Conservation (phyloP, 768 basidiomycete genomes). For the Pleurotus pulmonarius region DNA sequence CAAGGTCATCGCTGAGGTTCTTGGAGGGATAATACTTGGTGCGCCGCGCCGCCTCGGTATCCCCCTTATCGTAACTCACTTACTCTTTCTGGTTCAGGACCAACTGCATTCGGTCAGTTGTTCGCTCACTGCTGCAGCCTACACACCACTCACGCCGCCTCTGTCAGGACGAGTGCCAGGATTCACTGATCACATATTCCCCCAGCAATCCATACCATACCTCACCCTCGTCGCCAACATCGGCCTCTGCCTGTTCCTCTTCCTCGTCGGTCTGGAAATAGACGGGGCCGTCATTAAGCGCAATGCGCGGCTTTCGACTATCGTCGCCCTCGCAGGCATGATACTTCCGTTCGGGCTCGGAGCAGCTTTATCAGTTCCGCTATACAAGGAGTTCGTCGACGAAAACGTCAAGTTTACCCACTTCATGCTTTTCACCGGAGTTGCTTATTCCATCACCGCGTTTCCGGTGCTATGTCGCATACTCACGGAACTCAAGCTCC, state of each 20-base stretch:
- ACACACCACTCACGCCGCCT: not conserved
- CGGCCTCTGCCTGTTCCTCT: conserved; percentile 84
- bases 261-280: conserved; percentile 91
- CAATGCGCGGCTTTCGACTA: conserved; percentile 62
- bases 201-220: conserved; percentile 63
- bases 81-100: conserved; percentile 27
- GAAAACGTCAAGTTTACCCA: conserved; percentile 68
- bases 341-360: conserved; percentile 86
- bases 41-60: conserved; percentile 12
- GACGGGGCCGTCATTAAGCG: conserved; percentile 76
- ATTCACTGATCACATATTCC: conserved; percentile 86
- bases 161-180: conserved; percentile 73
- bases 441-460: conserved; percentile 86
- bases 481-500: conserved; percentile 84
- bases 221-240: conserved; percentile 87
- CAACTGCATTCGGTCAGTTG: conserved; percentile 42
- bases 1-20: conserved; percentile 76
- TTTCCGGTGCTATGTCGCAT: conserved; percentile 87
- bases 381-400: conserved; percentile 77
- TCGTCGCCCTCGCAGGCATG: conserved; percentile 83
- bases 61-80: not conserved
- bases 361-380: conserved; percentile 52
- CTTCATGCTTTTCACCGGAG: conserved; percentile 93
- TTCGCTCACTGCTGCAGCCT: not conserved
- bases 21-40: conserved; percentile 90